Evolutionary conservation across 306 rosid genomes (phyloP), one percentile per base, ranked within the genome.

Genomic region (Trichosanthes cucumerina): DNA sequence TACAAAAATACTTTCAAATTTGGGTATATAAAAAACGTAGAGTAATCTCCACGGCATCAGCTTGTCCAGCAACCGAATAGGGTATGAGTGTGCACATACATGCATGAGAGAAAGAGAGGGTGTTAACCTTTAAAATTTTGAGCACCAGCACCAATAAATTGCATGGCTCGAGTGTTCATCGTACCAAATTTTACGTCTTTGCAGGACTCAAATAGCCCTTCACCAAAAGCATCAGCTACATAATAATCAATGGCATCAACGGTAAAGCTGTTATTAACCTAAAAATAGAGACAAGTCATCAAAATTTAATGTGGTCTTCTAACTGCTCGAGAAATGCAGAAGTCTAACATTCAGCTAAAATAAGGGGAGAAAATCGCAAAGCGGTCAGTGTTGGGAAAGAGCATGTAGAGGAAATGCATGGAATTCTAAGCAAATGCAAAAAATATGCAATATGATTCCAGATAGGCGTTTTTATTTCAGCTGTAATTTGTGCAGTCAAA

Each of bases 111-210:
- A 60, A 28, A 38, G 60, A 69, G 77, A 78, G 76, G 73, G 64
- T 54, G 74, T 9, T 82, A 80, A 92, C 99, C 97, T 91, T 81
- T 81, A 84, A 88, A 88, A 85, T 92, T 92, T 87, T 86, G 80
- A 84, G 99, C 97, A 84, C 93, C 96, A 50, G 86, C 93, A 50
- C 99, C 99, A 81, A 95, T 81, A 83, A 88, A 91, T 79, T 92
- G 90, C 52, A 92, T 66, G 76, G 92, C 99, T 69, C 84, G 89
- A 83, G 99, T 88, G 83, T 95, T 95, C 89, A 81, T 84, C 76
- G 96, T 89, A 80, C 99, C 99, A 83, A 89, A 95, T 81, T 92
- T 95, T 60, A 95, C 99, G 70, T 95, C 97, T 84, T 92, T 95
- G 93, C 99, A 95, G 71, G 99, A 95, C 74, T 92, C 87, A 68